Conservation (phyloP, 345 rosid species). For the Syzygium aqueum region DNA sequence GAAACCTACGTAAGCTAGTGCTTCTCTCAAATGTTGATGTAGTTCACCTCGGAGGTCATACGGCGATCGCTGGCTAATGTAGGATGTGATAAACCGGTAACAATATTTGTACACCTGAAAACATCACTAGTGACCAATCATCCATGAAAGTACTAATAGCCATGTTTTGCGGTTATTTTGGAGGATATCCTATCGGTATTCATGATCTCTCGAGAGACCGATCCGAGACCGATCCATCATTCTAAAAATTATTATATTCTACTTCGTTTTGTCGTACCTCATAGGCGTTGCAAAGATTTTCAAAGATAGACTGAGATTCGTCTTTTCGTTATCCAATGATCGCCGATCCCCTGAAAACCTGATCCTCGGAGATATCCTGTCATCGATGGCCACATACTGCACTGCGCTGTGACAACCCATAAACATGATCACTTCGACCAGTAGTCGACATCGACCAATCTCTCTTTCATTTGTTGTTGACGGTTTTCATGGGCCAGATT, state of each 20-base stretch:
- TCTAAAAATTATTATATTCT: neutral
- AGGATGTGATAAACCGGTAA: neutral
- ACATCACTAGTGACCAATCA: neutral
- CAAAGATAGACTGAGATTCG: neutral
- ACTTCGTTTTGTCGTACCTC: rapidly evolving
- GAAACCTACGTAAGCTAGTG: neutral
- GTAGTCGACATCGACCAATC: no score
- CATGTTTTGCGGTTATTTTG: rapidly evolving
- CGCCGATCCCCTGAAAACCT: neutral
- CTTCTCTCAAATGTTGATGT: neutral
- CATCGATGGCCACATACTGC: no score
- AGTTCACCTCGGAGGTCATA: neutral
- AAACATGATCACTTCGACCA: no score
- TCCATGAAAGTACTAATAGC: neutral
- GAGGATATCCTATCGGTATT: rapidly evolving
- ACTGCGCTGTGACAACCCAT: no score
- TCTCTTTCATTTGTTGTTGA: neutral
- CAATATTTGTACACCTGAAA: neutral
- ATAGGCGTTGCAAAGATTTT: neutral
- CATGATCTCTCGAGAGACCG: rapidly evolving
- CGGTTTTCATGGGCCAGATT: neutral
- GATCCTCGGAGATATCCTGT: neutral
- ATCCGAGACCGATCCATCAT: rapidly evolving
- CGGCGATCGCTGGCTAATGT: neutral
- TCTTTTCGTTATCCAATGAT: neutral